phyloP scores from a whole-genome alignment of 306 rosid genomes.

The Glycyrrhiza uralensis region DNA sequence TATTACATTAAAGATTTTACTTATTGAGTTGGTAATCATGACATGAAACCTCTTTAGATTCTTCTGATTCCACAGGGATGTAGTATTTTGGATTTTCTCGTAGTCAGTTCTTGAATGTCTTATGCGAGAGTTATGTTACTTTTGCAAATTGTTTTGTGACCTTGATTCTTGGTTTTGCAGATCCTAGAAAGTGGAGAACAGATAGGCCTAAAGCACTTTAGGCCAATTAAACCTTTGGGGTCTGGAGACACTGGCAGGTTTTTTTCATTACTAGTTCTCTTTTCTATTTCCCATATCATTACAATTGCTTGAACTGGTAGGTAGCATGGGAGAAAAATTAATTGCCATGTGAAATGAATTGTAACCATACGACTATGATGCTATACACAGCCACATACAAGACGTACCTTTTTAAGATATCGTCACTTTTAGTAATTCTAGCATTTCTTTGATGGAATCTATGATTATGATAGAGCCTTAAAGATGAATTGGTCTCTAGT shows the following conservation, averaged over 20 bases:
- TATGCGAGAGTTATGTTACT: background rate
- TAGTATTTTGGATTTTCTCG: conserved; percentile 5
- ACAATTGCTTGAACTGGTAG: background rate
- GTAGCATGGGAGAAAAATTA: background rate
- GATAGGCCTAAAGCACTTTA: conserved; percentile 78
- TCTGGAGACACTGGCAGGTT: conserved; percentile 98
- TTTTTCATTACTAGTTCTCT: background rate
- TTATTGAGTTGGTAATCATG: background rate
- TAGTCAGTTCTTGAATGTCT: conserved; percentile 1
- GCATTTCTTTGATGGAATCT: background rate
- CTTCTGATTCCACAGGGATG: background rate
- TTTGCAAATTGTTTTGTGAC: conserved; percentile 16
- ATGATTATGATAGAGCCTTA: background rate
- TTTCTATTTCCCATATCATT: conserved; percentile 3
- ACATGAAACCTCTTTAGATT: background rate
- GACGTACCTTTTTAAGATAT: background rate
- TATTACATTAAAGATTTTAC: background rate
- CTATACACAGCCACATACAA: background rate
- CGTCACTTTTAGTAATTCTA: background rate
- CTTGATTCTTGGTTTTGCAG: conserved; percentile 48
- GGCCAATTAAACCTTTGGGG: conserved; percentile 87
- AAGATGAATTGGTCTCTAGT: background rate
- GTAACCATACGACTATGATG: background rate
- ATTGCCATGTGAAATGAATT: background rate
- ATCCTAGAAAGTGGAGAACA: conserved; percentile 68